Conservation (phyloP, 768 basidiomycete genomes). For the Hypsizygus marmoreus region DNA sequence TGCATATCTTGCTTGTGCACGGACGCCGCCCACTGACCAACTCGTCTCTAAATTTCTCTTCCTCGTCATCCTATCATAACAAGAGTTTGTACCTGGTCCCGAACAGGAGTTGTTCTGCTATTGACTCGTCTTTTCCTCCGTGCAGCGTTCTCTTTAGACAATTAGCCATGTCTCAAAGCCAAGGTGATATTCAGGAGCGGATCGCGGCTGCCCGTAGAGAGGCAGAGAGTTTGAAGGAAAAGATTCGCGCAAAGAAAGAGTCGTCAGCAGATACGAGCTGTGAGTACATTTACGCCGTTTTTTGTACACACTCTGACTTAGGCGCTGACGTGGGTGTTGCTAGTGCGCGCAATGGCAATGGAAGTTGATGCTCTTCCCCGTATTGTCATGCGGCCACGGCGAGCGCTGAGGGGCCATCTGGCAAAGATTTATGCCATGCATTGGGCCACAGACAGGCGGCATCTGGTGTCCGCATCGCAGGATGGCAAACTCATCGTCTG, state of each 20-base stretch:
- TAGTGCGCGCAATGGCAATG: constrained; percentile 98
- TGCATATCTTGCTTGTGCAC: constrained; percentile 7
- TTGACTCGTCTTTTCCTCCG: not conserved
- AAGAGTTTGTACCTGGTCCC: constrained; percentile 14
- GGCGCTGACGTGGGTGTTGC: constrained; percentile 16
- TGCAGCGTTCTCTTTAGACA: not conserved
- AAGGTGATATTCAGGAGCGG: constrained; percentile 85
- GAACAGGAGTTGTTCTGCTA: constrained; percentile 2
- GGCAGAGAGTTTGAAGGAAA: constrained; percentile 97
- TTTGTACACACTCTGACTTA: constrained; percentile 5
- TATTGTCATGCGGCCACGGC: constrained; percentile 94
- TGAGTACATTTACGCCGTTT: constrained; percentile 46
- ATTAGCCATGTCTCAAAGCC: constrained; percentile 70
- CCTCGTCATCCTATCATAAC: constrained; percentile 8
- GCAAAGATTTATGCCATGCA: constrained; percentile 99
- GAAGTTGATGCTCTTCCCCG: constrained; percentile 96
- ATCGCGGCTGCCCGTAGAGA: constrained; percentile 97
- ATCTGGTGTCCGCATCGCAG: constrained; percentile 99
- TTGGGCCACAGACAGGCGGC: constrained; percentile 96
- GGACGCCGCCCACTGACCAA: not conserved
- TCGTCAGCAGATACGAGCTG: constrained; percentile 97
- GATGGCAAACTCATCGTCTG: constrained; percentile 99
- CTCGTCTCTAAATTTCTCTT: constrained; percentile 1
- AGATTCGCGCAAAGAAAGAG: constrained; percentile 95
- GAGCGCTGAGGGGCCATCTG: constrained; percentile 94